Evolutionary conservation across 768 basidiomycete genomes (phyloP), one percentile per base, ranked within the genome.

Genomic region (Pleurotus salmoneostramineus): DNA sequence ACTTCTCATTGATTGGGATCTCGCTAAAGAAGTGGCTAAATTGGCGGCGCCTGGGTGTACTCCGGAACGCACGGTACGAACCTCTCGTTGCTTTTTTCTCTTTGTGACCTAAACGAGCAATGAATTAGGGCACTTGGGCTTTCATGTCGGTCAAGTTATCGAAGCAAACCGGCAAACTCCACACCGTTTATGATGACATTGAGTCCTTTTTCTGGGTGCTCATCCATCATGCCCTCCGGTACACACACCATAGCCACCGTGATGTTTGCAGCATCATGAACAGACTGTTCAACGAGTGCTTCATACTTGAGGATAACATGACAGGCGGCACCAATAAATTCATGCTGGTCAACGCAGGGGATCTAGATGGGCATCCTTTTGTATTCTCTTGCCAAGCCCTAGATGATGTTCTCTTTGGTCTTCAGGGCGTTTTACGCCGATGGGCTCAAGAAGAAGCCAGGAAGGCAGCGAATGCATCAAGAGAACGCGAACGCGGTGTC

Each of bases 71-170:
- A 15, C 17, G 14, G 14, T 45, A 17, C 10, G 15, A n/a, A 11
- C 17, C 17, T n/a, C 44, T 17, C 14, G 6, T 45, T 11, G 12
- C 21, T 27, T 27, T 3, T 27, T 27, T 27, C 21, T 27, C 21
- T 27, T 27, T 27, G 21, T 27, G 21, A 27, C 21, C 21, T 27
- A 27, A 27, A 27, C 8, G 2, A 42, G 8, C 40, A 42, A 27
- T 27, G 21, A 27, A 27, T 27, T 40, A 74, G 71, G 71, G 72
- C 0, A 72, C 70, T 11, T 72, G 70, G 71, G 63, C 65, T 32
- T 72, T 70, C 56, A 71, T 72, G 63, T 71, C 72, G 0, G 50
- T 59, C 0, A 56, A 47, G 6, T 56, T 74, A 4, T 64, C 71
- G 4, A 8, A 15, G 33, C 14, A 63, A 7, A 51, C 64, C 6